A percentile compares a stretch with the other conserved stretches of the same genome.
These are phyloP conservation scores for Tilletia indica DNA, from an alignment of 1,284 basidiomycete genomes.

Conservation along the genomic window DNA sequence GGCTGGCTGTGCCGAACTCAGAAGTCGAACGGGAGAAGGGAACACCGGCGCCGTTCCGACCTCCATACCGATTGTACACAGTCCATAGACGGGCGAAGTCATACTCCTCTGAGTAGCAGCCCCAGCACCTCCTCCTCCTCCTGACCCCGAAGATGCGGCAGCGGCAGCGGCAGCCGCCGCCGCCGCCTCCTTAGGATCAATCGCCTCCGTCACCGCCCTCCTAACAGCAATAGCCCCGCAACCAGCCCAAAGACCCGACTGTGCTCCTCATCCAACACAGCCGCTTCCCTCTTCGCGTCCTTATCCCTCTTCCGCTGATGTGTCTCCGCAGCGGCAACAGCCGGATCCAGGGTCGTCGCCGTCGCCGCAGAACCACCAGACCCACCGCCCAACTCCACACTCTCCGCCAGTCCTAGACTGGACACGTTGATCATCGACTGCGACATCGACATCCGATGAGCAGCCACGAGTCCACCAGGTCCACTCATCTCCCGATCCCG, in stretches of 20 bases:
- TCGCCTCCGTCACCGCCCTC: slow-evolving; percentile 5
- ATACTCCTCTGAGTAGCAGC: slow-evolving; percentile 29
- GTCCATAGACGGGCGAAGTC: slow-evolving; percentile 21
- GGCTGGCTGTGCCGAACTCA: not conserved
- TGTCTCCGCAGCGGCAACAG: slow-evolving; percentile 18
- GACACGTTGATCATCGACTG: slow-evolving; percentile 1
- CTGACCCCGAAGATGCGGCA: not conserved
- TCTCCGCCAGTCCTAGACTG: not conserved
- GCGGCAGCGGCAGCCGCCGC: not conserved
- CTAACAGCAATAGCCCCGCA: slow-evolving; percentile 21
- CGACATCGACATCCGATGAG: slow-evolving; percentile 14
- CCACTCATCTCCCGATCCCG: slow-evolving; percentile 30
- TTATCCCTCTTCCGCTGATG: not conserved
- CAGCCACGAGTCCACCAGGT: slow-evolving; percentile 22
- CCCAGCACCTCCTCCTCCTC: too few species aligned
- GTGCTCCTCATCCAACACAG: slow-evolving; percentile 38
- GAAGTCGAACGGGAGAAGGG: not conserved
- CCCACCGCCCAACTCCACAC: not conserved
- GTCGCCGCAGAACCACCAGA: too few species aligned
- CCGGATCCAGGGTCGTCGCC: not conserved
- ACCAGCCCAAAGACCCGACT: slow-evolving; percentile 32
- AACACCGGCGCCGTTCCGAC: not conserved
- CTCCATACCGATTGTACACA: slow-evolving; percentile 24
- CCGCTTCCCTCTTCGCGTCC: slow-evolving; percentile 21
- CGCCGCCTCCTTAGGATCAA: slow-evolving; percentile 17